Evolutionary conservation across 352 stramenopile species (phyloP).

Genomic region (Phytophthora citricola): DNA sequence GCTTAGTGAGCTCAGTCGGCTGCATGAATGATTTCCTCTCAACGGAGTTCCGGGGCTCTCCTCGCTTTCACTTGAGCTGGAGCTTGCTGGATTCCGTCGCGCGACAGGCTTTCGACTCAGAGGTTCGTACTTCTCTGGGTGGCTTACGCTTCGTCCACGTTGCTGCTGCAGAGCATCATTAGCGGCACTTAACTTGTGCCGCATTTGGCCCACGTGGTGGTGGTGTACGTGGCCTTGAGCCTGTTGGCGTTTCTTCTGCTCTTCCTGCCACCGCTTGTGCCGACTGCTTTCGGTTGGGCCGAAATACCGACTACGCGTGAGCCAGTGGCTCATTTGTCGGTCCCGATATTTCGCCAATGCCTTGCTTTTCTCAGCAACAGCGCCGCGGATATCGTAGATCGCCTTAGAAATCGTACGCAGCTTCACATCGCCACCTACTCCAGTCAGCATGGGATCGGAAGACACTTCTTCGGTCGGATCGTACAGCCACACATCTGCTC

Average conservation of each 20-base stretch:
- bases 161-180: slow-evolving; percentile 26
- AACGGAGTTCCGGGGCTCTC: slow-evolving; percentile 39
- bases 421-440: slow-evolving; percentile 55
- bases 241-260: slow-evolving; percentile 69
- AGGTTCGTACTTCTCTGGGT: slow-evolving; percentile 36
- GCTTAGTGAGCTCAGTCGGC: slow-evolving; percentile 55
- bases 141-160: slow-evolving; percentile 47
- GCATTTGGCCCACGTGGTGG: slow-evolving; percentile 17
- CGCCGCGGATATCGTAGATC: slow-evolving; percentile 78
- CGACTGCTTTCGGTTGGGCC: slow-evolving; percentile 80
- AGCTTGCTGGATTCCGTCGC: slow-evolving; percentile 15
- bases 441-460: slow-evolving; percentile 15
- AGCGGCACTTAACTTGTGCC: slow-evolving; percentile 4
- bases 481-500: slow-evolving; percentile 67
- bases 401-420: slow-evolving; percentile 77
- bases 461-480: slow-evolving; percentile 60
- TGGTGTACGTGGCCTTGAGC: slow-evolving; percentile 33
- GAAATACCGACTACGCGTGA: slow-evolving; percentile 80
- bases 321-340: slow-evolving; percentile 53
- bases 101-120: slow-evolving; percentile 7
- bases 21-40: slow-evolving; percentile 68
- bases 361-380: slow-evolving; percentile 66
- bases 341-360: slow-evolving; percentile 61
- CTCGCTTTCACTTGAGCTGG: slow-evolving; percentile 39
- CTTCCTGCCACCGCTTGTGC: slow-evolving; percentile 77